Conservation (phyloP, 2,329 filamentous ascomycete genomes). For the Fusarium sp. region DNA sequence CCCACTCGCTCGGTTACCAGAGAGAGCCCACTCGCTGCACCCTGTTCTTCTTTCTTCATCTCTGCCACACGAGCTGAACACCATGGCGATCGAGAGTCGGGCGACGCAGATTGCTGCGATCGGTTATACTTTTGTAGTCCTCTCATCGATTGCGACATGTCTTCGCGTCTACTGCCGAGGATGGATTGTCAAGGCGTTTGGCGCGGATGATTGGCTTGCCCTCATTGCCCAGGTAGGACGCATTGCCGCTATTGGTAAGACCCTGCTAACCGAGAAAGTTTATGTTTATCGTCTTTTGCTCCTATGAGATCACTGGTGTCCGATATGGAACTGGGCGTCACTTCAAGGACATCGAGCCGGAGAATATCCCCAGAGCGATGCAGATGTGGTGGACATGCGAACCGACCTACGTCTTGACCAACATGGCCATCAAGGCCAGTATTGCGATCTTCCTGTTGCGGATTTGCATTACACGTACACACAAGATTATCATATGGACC, state of each 20-base stretch:
- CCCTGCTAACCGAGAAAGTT: neutral
- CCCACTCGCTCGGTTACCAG: neutral
- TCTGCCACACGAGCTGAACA: neutral
- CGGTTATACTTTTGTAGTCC: conserved; percentile 46
- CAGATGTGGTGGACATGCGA: conserved; percentile 55
- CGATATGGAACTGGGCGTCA: conserved; percentile 15
- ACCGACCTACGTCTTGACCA: conserved; percentile 50
- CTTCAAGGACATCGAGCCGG: neutral
- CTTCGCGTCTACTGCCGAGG: conserved; percentile 47
- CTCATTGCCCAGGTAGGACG: conserved; percentile 44
- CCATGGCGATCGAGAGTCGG: conserved; percentile 14
- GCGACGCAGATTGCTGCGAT: conserved; percentile 39
- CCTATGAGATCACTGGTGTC: conserved; percentile 4
- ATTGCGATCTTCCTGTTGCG: conserved; percentile 53
- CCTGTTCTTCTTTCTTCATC: neutral
- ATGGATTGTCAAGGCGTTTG: conserved; percentile 46
- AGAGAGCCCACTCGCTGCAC: neutral
- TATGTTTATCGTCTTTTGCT: conserved; percentile 8
- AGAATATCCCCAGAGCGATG: conserved; percentile 41
- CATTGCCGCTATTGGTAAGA: neutral
- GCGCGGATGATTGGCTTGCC: conserved; percentile 48
- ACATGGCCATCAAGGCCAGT: conserved; percentile 50
- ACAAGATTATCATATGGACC: neutral
- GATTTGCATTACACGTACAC: conserved; percentile 44
- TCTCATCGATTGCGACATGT: conserved; percentile 45